Evolutionary conservation across 768 basidiomycete species (phyloP).

Genomic region (Termitomyces sp.): DNA sequence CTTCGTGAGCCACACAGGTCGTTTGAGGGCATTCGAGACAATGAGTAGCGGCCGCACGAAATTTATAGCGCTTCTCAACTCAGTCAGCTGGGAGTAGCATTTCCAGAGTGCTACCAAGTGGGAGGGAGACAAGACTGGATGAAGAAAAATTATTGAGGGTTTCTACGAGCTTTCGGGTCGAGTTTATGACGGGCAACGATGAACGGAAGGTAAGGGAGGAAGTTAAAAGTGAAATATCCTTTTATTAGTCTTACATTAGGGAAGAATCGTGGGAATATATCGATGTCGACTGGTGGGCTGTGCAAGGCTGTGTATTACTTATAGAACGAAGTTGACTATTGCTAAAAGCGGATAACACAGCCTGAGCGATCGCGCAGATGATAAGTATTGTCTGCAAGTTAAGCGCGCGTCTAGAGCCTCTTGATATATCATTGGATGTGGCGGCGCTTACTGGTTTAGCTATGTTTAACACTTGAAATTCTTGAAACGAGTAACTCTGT

Average conservation of each 20-base stretch:
- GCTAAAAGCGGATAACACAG: neutral
- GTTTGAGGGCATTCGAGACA: neutral
- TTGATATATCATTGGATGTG: neutral
- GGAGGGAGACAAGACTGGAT: neutral
- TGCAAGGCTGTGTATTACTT: neutral
- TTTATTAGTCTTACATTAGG: neutral
- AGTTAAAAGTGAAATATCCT: neutral
- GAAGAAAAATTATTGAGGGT: neutral
- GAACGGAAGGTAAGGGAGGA: neutral
- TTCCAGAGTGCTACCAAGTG: neutral
- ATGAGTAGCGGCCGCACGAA: neutral
- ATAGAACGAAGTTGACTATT: no score
- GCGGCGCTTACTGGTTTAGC: neutral
- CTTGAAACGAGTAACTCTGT: no score
- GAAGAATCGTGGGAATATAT: neutral
- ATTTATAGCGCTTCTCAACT: neutral
- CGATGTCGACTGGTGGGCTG: neutral
- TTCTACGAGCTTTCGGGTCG: neutral
- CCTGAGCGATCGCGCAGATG: no score
- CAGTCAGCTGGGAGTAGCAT: neutral
- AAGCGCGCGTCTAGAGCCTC: neutral
- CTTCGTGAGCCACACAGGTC: neutral
- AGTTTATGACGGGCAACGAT: neutral
- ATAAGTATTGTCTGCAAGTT: neutral
- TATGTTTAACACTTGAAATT: neutral